Evolutionary conservation across 768 basidiomycete species (phyloP).

Genomic region (Suillus bovinus): DNA sequence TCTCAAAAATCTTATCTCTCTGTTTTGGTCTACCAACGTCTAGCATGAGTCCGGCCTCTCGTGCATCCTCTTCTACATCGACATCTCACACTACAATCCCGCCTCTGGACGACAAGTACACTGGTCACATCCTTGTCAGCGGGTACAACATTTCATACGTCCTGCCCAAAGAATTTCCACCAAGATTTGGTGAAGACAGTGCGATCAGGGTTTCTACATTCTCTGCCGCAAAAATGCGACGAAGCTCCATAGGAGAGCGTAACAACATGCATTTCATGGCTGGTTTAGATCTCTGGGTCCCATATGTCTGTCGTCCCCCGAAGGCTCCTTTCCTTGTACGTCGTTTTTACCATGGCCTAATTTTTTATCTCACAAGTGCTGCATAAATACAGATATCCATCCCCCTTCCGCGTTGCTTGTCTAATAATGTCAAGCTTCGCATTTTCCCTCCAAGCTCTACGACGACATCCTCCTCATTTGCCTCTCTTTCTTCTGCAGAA

Average conservation of each 20-base stretch:
- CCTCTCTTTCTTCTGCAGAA: conserved; percentile 75
- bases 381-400: conserved; percentile 58
- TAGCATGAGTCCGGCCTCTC: conserved; percentile 32
- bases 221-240: conserved; percentile 39
- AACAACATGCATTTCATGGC: conserved; percentile 76
- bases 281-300: conserved; percentile 75
- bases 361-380: conserved; percentile 13
- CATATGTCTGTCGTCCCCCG: conserved; percentile 66
- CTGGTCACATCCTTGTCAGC: conserved; percentile 75
- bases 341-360: conserved; percentile 8
- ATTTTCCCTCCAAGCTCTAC: conserved; percentile 64
- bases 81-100: conserved; percentile 31
- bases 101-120: conserved; percentile 65
- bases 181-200: conserved; percentile 30
- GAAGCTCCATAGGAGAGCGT: conserved; percentile 56
- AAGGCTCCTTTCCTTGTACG: conserved; percentile 73
- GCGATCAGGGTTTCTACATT: conserved; percentile 23
- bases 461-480: conserved; percentile 57
- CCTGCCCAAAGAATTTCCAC: conserved; percentile 65
- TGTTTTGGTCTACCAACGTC: conserved; percentile 45
- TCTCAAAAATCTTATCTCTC: conserved; percentile 60
- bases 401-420: conserved; percentile 75
- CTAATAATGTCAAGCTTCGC: conserved; percentile 71
- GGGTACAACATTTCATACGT: conserved; percentile 78
- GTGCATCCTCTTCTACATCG: conserved; percentile 38